Evolutionary conservation across 2,329 filamentous ascomycete species (phyloP), one percentile per base, ranked within the genome.

Genomic region (Sclerotinia sclerotiorum): DNA sequence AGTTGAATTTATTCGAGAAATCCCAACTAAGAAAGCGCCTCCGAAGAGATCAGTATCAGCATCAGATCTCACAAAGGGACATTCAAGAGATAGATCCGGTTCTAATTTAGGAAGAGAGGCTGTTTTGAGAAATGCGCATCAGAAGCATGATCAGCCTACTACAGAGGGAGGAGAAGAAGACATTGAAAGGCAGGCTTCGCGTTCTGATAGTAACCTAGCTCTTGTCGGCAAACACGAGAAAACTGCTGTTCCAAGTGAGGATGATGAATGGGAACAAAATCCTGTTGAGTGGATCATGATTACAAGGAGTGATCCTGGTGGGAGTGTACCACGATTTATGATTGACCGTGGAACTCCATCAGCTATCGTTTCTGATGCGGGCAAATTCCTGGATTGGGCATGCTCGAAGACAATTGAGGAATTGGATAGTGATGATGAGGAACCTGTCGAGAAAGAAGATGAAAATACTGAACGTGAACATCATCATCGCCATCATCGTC

Each of bases 1-100:
- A 1, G 90, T 97, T 21, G 94, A 98, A 79, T 84, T 97, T 72
- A 94, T 97, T 68, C 85, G 94, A 62, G 94, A 98, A 79, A 85
- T 97, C 19, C 90, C 89, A 0, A 77, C 88, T 13, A 77, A 82
- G 71, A 77, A 80, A 3, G 71, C 72, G 35, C 79, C 80, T 13
- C 27, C 65, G 32, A 80, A 80, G 44, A 80, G 80, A 71, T 79
- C 79, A 7, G 76, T 78, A 35, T 85, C 84, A 24, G 82, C 83
- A 0, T 77, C 80, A 5, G 81, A 85, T 69, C 72, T 84, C 2
- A 72, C 73, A 51, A 76, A 79, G 13, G 29, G 72, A 10, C 72
- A 77, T 77, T 75, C 27, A 21, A 75, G 57, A 73, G 78, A 70
- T 69, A 75, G 72, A 70, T 77, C 64, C 69, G 72, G 67, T 64